Base-by-base conservation (phyloP, 441 rosid species). In the Eutrema salsugineum region DNA sequence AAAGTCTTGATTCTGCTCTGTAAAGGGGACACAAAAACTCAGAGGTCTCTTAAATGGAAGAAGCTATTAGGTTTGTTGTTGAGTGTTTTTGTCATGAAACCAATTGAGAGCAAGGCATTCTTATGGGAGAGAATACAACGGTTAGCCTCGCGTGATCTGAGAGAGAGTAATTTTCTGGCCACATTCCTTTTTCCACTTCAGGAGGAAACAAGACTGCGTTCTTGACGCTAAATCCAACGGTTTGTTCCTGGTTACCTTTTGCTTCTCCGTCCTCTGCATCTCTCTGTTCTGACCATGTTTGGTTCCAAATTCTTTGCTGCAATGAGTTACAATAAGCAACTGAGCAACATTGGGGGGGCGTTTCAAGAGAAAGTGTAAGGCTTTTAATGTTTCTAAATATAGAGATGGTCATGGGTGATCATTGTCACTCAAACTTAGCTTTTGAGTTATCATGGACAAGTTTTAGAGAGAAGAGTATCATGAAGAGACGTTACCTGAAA, bases 111-210 rank as follows among this genome's bases (percentile, higher is more conserved):
- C 91, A 82, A 20, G 93, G 91, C 97, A 94, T 91, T 80, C 82
- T 79, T 82, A 94, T 84, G 12, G 99, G 99, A 0, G 97, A 94
- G 80, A 94, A 87, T 20, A 91, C 97, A 47, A 91, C 99, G 0
- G 97, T 94, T 30, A 94, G 97, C 32, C 95, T 81, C 12, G 97
- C 97, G 56, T 91, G 99, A 63, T 94, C 97, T 2, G 97, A 94
- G 40, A 94, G 95, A 28, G 84, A 90, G 77, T 91, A 94, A 60
- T 94, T 80, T 68, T 91, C 90, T 2, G 99, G 99, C 97, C 97
- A 94, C 75, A 77, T 82, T 79, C 97, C 97, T 79, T 87, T 91
- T 77, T 94, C 99, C 15, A 86, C 97, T 84, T 94, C 99, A 12
- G 91, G 84, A 38, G 97, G 99, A 77, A 91, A 94, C 28, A 94